Evolutionary conservation across 2,329 filamentous ascomycete genomes (phyloP).

Genomic region (Claviceps quebecensis): DNA sequence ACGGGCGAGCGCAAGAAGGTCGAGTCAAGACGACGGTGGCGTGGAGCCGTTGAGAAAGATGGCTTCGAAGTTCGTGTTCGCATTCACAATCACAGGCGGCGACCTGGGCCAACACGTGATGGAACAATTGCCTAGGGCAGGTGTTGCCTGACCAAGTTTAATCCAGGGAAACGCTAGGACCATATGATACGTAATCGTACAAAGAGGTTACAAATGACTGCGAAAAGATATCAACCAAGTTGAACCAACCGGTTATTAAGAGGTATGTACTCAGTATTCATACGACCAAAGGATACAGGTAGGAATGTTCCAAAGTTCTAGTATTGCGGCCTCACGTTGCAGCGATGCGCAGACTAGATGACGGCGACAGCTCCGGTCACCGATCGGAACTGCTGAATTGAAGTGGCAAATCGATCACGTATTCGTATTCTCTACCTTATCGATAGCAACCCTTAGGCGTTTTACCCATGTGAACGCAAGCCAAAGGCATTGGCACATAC

Average conservation of each 20-base stretch:
- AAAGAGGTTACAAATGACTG: too few relatives aligned
- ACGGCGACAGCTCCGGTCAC: neutral
- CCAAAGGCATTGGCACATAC: neutral
- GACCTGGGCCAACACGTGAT: neutral
- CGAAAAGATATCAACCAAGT: neutral
- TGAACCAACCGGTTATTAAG: too few relatives aligned
- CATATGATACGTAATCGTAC: too few relatives aligned
- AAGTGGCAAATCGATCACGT: neutral
- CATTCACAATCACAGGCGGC: conserved; percentile 2
- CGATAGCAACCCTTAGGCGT: neutral
- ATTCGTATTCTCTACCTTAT: conserved; percentile 4
- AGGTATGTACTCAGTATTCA: neutral
- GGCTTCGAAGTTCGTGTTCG: conserved; percentile 6
- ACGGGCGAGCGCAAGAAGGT: neutral
- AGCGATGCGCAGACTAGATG: neutral
- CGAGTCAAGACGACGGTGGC: neutral
- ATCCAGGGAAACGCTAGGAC: too few relatives aligned
- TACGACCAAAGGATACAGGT: neutral
- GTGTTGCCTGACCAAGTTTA: neutral
- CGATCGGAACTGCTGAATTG: neutral
- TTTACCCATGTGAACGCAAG: too few relatives aligned
- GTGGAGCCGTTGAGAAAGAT: conserved; percentile 1
- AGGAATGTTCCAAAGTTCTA: neutral
- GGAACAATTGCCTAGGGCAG: neutral
- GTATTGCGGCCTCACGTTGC: neutral